Base-by-base conservation (phyloP, 441 rosid species). In the Viola pubescens region DNA sequence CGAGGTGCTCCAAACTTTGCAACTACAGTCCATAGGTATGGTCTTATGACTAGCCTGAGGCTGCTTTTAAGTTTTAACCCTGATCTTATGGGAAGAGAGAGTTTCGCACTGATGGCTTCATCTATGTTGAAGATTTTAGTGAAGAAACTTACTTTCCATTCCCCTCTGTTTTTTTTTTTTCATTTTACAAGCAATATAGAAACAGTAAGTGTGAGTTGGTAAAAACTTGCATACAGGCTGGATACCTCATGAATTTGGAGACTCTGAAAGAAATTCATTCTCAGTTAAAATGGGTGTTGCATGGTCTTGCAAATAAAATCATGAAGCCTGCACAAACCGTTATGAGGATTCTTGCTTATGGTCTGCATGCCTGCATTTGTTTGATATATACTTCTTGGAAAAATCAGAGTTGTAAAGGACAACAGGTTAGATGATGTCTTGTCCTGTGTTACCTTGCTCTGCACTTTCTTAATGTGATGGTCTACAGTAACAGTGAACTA, bases 1-100 rank as follows among this genome's bases (percentile, higher is more conserved):
- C 54, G 70, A 69, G 60, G 73, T 81, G 58, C 57, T 88, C 56
- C 78, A 57, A 45, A 77, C 69, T 69, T 59, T 61, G 51, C 81
- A 80, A 62, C 64, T 77, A 37, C 80, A 82, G 56, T 76, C 85
- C 55, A 63, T 74, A 73, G 96, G 98, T 88, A 77, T 14, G 63
- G 2, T 48, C 42, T 64, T 56, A 1, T 44, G 13, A 47, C 48
- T 52, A 9, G 34, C 34, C 34, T 26, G 34, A 26, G 34, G 34
- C 34, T 43, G 3, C 8, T 43, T 43, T 43, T 43, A 43, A 9
- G 7, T 43, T 43, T 6, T 9, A 43, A 43, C 46, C 10, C 44
- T 19, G 49, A 48, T 60, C 6, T 42, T 49, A 40, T 40, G 37
- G 19, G 54, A 7, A 16, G 38, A 40, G 42, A 5, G 11, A 61